phyloP scores from a whole-genome alignment of 495 filamentous ascomycete genomes.

The Talaromyces nanjingensis region DNA sequence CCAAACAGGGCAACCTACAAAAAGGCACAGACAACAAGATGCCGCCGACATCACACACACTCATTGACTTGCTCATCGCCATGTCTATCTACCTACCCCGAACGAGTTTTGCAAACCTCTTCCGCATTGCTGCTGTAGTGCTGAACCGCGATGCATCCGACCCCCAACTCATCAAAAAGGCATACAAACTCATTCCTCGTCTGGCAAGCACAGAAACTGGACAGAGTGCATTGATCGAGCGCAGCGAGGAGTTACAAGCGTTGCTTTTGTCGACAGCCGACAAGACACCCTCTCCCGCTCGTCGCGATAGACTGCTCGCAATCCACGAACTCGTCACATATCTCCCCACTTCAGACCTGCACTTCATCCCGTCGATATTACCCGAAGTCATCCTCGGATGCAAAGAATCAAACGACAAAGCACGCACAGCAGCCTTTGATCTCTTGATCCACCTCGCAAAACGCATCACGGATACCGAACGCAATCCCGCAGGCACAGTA shows the following conservation, averaged over 20 bases:
- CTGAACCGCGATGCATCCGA: constrained; percentile 59
- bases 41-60: constrained; percentile 88
- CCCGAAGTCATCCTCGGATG: constrained; percentile 90
- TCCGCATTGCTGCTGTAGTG: constrained; percentile 73
- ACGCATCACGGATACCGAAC: constrained; percentile 55
- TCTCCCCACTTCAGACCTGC: constrained; percentile 65
- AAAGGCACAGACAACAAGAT: constrained; percentile 58
- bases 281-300: constrained; percentile 75
- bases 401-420: constrained; percentile 96
- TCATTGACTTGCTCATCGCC: constrained; percentile 93
- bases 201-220: constrained; percentile 75
- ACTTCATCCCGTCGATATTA: constrained; percentile 87
- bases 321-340: constrained; percentile 71
- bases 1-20: constrained; percentile 53
- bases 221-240: constrained; percentile 59
- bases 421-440: constrained; percentile 81
- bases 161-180: constrained; percentile 97
- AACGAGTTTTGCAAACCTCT: constrained; percentile 71
- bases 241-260: constrained; percentile 67
- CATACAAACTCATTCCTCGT: constrained; percentile 92
- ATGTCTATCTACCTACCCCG: constrained; percentile 89
- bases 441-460: constrained; percentile 83
- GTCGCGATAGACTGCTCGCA: constrained; percentile 76
- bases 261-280: constrained; percentile 70
- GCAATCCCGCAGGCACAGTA: constrained; percentile 53